Percentiles rank a stretch among this genome's conserved stretches.
phyloP scores from a whole-genome alignment of 352 stramenopile species.

The Globisporangium echinulatum region DNA sequence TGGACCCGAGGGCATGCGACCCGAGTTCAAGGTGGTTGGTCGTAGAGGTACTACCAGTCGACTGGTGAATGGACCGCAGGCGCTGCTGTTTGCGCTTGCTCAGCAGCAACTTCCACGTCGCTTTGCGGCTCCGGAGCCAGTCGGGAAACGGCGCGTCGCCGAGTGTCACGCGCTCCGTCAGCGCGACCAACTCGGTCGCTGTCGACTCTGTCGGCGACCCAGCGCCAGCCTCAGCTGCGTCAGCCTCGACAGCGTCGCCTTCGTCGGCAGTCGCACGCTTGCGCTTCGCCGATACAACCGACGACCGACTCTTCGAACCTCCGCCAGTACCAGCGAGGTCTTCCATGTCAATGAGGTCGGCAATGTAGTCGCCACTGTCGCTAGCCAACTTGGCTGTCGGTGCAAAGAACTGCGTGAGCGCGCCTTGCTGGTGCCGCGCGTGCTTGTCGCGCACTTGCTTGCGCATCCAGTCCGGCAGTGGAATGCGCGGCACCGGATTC shows the following conservation, averaged over 20 bases:
- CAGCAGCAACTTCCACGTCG: constrained; percentile 60
- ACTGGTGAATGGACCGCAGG: constrained; percentile 36
- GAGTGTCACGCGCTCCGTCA: constrained; percentile 34
- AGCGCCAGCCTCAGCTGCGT: too few species aligned
- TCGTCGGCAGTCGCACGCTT: constrained; percentile 2
- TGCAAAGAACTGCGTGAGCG: constrained; percentile 88
- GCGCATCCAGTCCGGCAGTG: constrained; percentile 95
- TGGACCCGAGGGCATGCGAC: constrained; percentile 9
- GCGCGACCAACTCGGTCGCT: constrained; percentile 17
- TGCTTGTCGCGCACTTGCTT: constrained; percentile 90
- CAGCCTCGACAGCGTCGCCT: not conserved
- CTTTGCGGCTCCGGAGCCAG: constrained; percentile 67
- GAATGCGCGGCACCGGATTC: constrained; percentile 96
- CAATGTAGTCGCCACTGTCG: constrained; percentile 38
- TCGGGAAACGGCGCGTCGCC: constrained; percentile 49
- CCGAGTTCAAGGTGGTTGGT: constrained; percentile 2
- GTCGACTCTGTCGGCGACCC: not conserved
- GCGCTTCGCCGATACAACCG: constrained; percentile 12
- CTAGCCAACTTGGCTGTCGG: constrained; percentile 41
- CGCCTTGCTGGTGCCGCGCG: constrained; percentile 65
- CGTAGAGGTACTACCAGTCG: constrained; percentile 8
- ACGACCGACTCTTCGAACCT: constrained; percentile 13
- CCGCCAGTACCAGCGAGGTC: constrained; percentile 24
- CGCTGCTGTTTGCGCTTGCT: constrained; percentile 54
- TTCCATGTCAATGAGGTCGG: constrained; percentile 67